Evolutionary conservation across 495 filamentous ascomycete species (phyloP), one percentile per base, ranked within the genome.

Genomic region (Penicillium antarcticum): DNA sequence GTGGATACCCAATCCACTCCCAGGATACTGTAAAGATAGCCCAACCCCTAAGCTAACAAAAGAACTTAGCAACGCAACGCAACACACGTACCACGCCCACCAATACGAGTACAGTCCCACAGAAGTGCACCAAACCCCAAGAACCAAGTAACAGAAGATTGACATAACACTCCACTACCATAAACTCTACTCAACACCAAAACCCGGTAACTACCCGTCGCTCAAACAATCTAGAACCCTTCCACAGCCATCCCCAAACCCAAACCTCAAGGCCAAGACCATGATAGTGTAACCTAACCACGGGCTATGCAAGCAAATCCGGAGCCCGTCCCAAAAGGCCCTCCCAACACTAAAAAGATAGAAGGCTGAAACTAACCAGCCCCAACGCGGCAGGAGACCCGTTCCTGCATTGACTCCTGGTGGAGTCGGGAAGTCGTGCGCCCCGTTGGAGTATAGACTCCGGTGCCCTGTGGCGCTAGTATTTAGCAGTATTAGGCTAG

Each of bases 321-420:
- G 33, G 47, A 33, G 34, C 33, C 23, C 6, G 4, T 23, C 21
- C 4, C 4, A 34, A 34, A 34, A 37, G 13, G 35, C 14, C 16
- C 8, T n/a, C n/a, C n/a, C n/a, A 14, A 36, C 12, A 35, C 31
- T 45, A 33, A 36, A 19, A 38, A 7, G 16, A 9, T 16, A 21
- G 21, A 23, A 23, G 21, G 6, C 23, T 3, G 5, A 12, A 14
- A 16, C 8, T 13, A 23, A 35, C 13, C 38, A 43, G 33, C 35
- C 48, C 54, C n/a, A 52, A 56, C 16, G n/a, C 14, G 54, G 48
- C 18, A 48, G 44, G 4, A 43, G 5, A 19, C 43, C 54, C 54
- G 54, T 56, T 56, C 54, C 54, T 56, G 54, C 54, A 56, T 56
- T 7, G 26, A 19, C 26, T 17, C 32, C 4, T 12, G 24, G 42